These are phyloP conservation scores for Gyrodon lividus DNA, from an alignment of 768 basidiomycete genomes.

Conservation along the genomic window DNA sequence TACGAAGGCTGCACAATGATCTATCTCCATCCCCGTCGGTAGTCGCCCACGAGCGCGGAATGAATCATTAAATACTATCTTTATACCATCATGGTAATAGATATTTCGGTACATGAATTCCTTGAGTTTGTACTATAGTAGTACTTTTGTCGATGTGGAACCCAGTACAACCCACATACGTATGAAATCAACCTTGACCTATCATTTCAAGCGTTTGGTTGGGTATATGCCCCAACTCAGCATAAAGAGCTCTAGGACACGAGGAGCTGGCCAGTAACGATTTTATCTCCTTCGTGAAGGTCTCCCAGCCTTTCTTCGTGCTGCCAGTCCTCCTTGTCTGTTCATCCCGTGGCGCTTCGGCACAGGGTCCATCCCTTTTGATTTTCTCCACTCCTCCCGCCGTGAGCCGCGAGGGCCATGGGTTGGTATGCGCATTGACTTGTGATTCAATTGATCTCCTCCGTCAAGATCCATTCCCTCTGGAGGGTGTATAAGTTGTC, in stretches of 20 bases:
- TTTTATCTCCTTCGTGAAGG: constrained; percentile 67
- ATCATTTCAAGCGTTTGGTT: not conserved
- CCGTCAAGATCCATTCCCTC: constrained; percentile 59
- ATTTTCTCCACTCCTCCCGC: constrained; percentile 77
- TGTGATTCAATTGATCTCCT: constrained; percentile 22
- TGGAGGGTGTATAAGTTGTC: constrained; percentile 17
- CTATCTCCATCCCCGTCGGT: no score
- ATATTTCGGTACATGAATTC: not conserved
- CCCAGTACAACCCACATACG: not conserved
- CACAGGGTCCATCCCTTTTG: constrained; percentile 67
- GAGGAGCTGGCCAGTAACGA: not conserved
- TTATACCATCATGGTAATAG: not conserved
- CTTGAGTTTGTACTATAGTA: constrained; percentile 5
- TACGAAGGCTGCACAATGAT: no score
- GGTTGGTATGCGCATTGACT: constrained; percentile 59
- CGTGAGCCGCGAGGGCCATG: constrained; percentile 78
- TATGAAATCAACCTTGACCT: not conserved
- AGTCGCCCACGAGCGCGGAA: no score
- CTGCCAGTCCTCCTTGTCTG: constrained; percentile 61
- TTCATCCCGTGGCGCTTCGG: constrained; percentile 57
- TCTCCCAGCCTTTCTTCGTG: constrained; percentile 65
- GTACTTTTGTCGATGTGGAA: constrained; percentile 1
- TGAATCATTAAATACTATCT: not conserved
- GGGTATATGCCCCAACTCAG: not conserved
- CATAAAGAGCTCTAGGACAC: not conserved